Conservation (phyloP, 768 basidiomycete genomes). For the Lactarius akahatsu region DNA sequence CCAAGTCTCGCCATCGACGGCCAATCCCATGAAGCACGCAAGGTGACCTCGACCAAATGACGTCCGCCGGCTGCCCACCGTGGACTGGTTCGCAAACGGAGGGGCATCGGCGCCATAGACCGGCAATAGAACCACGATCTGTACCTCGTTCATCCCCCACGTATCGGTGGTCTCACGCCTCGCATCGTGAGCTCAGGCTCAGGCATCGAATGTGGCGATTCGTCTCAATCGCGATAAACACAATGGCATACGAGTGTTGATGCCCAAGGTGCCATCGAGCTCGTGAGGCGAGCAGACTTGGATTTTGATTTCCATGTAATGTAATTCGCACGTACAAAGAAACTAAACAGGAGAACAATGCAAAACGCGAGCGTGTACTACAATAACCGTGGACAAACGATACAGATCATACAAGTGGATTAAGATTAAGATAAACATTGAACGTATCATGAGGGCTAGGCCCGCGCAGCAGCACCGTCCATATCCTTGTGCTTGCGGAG, state of each 20-base stretch:
- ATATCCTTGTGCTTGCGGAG: conserved; percentile 27
- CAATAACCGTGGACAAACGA: background rate
- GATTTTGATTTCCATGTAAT: background rate
- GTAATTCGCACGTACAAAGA: background rate
- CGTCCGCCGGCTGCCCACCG: conserved; percentile 13
- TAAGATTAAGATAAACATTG: background rate
- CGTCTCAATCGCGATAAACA: background rate
- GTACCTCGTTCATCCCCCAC: background rate
- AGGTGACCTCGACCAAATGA: background rate
- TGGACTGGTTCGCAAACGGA: background rate
- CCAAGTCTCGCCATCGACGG: conserved; percentile 18
- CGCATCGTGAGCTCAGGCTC: background rate
- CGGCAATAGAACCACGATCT: background rate
- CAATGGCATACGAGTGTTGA: background rate
- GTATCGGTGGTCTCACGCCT: background rate
- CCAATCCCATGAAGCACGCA: conserved; percentile 11
- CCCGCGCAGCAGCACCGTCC: conserved; percentile 23
- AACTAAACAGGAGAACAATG: background rate
- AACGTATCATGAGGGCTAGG: background rate
- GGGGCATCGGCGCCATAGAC: background rate
- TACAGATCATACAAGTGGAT: background rate
- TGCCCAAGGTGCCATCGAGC: too few species aligned
- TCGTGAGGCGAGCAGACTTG: background rate
- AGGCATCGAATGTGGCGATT: background rate
- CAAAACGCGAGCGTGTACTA: conserved; percentile 9